Conservation (phyloP, 2,329 filamentous ascomycete species). For the Chlorencoelia australis region DNA sequence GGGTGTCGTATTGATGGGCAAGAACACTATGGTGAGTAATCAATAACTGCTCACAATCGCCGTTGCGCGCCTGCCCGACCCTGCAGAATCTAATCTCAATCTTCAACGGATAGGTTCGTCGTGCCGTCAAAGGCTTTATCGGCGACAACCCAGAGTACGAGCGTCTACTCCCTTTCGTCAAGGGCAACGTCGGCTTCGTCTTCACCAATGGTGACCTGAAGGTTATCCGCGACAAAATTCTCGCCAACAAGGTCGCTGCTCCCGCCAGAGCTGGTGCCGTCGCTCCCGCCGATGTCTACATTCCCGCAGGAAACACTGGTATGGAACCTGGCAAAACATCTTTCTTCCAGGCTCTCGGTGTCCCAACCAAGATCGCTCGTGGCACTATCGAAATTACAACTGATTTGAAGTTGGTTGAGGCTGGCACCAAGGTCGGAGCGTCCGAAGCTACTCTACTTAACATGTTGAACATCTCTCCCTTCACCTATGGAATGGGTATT, state of each 20-base stretch:
- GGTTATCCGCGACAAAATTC: slow-evolving; percentile 83
- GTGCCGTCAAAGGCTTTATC: slow-evolving; percentile 93
- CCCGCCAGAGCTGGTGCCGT: slow-evolving; percentile 96
- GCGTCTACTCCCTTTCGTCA: slow-evolving; percentile 90
- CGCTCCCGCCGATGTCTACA: slow-evolving; percentile 84
- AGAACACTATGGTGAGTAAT: slow-evolving; percentile 98
- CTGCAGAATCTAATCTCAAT: slow-evolving; percentile 8
- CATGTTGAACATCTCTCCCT: slow-evolving; percentile 99
- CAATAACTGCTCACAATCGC: too few species aligned
- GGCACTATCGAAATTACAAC: slow-evolving; percentile 99
- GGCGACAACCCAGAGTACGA: slow-evolving; percentile 91
- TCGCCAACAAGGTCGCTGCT: slow-evolving; percentile 93
- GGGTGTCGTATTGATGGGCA: slow-evolving; percentile 97
- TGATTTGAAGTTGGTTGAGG: slow-evolving; percentile 96
- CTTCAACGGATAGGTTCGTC: slow-evolving; percentile 57
- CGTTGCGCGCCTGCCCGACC: background rate
- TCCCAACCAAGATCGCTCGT: slow-evolving; percentile 99
- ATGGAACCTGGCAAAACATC: slow-evolving; percentile 99
- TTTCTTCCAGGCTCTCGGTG: slow-evolving; percentile 99
- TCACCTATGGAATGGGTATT: slow-evolving; percentile 98
- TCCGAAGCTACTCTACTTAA: slow-evolving; percentile 98
- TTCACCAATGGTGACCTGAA: slow-evolving; percentile 98
- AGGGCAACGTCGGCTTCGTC: slow-evolving; percentile 98
- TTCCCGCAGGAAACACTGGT: slow-evolving; percentile 98
- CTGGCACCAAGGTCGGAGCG: slow-evolving; percentile 86